Percentiles rank a stretch among this genome's conserved stretches.
These are phyloP conservation scores for Beauveria bassiana DNA, from an alignment of 2,329 filamentous ascomycete species.

Conservation along the genomic window DNA sequence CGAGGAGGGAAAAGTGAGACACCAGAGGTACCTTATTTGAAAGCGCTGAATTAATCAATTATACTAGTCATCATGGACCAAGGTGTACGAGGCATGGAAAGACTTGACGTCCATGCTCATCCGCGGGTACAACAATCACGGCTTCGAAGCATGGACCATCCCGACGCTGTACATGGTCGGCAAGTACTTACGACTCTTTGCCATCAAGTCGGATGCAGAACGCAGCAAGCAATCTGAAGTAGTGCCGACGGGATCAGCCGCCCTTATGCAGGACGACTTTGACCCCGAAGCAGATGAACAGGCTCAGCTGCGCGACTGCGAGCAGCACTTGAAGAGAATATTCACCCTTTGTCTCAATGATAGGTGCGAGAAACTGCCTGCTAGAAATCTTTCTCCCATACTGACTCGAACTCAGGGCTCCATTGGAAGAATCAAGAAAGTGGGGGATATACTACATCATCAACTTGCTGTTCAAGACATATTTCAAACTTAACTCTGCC, in stretches of 20 bases:
- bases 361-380: constrained; percentile 48
- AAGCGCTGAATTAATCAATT: background rate
- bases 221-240: constrained; percentile 31
- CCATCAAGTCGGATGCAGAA: constrained; percentile 81
- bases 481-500: constrained; percentile 90
- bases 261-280: constrained; percentile 70
- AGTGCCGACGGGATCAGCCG: constrained; percentile 28
- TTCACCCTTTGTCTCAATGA: constrained; percentile 88
- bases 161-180: constrained; percentile 83
- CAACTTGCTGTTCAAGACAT: constrained; percentile 95
- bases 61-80: constrained; percentile 59
- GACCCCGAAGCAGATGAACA: constrained; percentile 69
- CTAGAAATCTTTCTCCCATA: constrained; percentile 1
- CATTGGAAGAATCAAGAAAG: constrained; percentile 84
- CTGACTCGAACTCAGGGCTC: constrained; percentile 46
- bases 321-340: constrained; percentile 82
- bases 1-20: constrained; percentile 28
- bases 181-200: constrained; percentile 79
- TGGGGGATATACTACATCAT: constrained; percentile 96
- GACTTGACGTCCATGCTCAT: constrained; percentile 70
- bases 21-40: background rate
- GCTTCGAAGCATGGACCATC: constrained; percentile 85
- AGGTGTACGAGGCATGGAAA: constrained; percentile 83
- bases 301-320: constrained; percentile 82
- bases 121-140: constrained; percentile 68